Conservation (phyloP, 148 eudicot species). For the Cornus florida region DNA sequence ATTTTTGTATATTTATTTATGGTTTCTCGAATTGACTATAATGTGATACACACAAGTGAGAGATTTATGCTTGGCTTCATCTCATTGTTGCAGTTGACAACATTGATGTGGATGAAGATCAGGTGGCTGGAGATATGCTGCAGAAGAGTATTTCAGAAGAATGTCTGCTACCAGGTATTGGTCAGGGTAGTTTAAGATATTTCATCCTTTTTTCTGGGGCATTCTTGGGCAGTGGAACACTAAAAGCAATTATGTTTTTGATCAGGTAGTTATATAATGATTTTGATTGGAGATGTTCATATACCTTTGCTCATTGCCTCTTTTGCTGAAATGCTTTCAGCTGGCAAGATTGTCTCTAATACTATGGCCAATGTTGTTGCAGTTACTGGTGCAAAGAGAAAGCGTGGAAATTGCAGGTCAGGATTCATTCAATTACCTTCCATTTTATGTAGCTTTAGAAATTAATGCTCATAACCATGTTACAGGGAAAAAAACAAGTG, state of each 20-base stretch:
- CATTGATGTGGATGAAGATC: conserved; percentile 26
- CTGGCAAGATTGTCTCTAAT: conserved; percentile 28
- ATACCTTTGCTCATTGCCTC: conserved; percentile 6
- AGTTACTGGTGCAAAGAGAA: conserved; percentile 56
- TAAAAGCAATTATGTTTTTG: background rate
- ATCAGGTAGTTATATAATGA: background rate
- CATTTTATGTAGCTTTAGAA: background rate
- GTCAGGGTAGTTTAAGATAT: background rate
- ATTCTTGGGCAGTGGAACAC: background rate
- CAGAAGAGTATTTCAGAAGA: conserved; percentile 29
- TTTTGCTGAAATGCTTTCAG: conserved; percentile 25
- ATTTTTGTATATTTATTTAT: background rate
- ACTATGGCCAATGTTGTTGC: conserved; percentile 25
- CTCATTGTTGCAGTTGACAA: conserved; percentile 22
- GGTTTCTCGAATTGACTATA: background rate
- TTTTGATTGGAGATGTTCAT: background rate
- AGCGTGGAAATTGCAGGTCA: conserved; percentile 55
- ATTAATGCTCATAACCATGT: background rate
- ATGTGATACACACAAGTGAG: background rate
- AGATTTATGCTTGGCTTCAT: conserved; percentile 10
- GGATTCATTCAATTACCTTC: background rate
- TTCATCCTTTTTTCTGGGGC: background rate
- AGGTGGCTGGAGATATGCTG: conserved; percentile 24
- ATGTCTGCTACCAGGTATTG: conserved; percentile 32
- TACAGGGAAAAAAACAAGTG: too few relatives aligned